Base-by-base conservation (phyloP, 176 grass and related monocot genomes). In the Eleusine indica region DNA sequence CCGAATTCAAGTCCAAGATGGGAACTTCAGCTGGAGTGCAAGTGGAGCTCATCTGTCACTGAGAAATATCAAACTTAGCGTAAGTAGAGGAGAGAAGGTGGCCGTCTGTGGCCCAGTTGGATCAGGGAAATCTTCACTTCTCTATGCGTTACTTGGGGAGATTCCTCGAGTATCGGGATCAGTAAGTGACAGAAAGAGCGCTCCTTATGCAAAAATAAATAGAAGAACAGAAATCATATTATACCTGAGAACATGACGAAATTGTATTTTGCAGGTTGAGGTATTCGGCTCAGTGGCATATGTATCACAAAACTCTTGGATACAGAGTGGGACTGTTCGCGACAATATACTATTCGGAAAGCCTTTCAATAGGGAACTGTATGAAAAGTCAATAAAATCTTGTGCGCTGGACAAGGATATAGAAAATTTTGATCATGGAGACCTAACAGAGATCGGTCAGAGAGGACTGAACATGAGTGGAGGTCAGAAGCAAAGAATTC, bases 391-490 rank as follows among this genome's bases (percentile, higher is more conserved):
- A 32, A 91, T 95, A 64, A 85, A 90, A 74, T 80, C 79, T 9
- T 95, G 89, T 82, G 96, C 96, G 41, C 76, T 98, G 88, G 93
- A 98, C 58, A 93, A 95, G 84, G 96, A 98, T 65, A 88, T 95
- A 0, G 85, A 91, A 58, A 93, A 88, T 17, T 98, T 98, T 46
- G 83, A 91, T 37, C 91, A 93, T 65, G 91, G 96, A 21, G 96
- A 98, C 82, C 70, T 87, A 7, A 98, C 96, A 8, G 96, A 98
- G 85, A 98, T 98, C 11, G 93, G 96, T 5, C 96, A 98, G 85
- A 90, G 93, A 83, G 96, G 96, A 19, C 74, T 98, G n/a, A 98
- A 95, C 77, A 98, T 98, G 96, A 98, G 96, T 47, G 93, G 96
- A 47, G 96, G 96, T 17, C 96, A 95, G 85, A 98, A 95, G 85